A percentile compares a stretch with the other conserved stretches of the same genome.
Evolutionary conservation across 169 alveolate species (phyloP).

Genomic region (Plasmodium gaboni): DNA sequence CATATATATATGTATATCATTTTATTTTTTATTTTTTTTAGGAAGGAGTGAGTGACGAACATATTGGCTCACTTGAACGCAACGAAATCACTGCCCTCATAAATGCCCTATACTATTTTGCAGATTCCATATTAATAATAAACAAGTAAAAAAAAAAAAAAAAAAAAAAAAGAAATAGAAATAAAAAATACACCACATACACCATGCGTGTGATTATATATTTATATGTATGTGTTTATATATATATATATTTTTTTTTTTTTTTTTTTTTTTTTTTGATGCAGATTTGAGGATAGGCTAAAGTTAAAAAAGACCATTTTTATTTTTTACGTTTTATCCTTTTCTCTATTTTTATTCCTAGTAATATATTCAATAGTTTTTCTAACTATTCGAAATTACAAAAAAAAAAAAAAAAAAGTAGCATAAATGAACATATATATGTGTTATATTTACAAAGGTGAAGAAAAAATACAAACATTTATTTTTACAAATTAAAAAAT

Average conservation of each 20-base stretch:
- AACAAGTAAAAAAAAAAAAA: constrained; percentile 39
- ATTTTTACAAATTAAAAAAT: too few species aligned
- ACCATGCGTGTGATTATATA: constrained; percentile 28
- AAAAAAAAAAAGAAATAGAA: neutral
- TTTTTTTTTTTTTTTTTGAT: constrained; percentile 13
- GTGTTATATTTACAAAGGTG: too few species aligned
- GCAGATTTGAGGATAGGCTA: constrained; percentile 39
- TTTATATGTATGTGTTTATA: constrained; percentile 5
- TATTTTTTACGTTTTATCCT: constrained; percentile 26
- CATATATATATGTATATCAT: neutral
- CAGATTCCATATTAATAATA: constrained; percentile 86
- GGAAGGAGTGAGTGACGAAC: constrained; percentile 68
- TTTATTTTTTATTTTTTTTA: neutral
- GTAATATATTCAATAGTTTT: constrained; percentile 23
- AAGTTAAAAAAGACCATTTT: constrained; percentile 33
- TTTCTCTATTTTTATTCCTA: constrained; percentile 8
- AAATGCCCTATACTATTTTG: constrained; percentile 86
- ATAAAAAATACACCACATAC: constrained; percentile 5
- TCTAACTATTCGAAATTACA: constrained; percentile 15
- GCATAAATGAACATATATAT: neutral
- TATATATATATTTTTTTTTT: constrained; percentile 41
- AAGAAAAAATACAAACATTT: too few species aligned
- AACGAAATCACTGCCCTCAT: constrained; percentile 90
- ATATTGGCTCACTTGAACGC: constrained; percentile 83
- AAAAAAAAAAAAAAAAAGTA: constrained; percentile 8